These are phyloP conservation scores for Candida saitoana DNA, from an alignment of 805 yeast species.

Conservation along the genomic window DNA sequence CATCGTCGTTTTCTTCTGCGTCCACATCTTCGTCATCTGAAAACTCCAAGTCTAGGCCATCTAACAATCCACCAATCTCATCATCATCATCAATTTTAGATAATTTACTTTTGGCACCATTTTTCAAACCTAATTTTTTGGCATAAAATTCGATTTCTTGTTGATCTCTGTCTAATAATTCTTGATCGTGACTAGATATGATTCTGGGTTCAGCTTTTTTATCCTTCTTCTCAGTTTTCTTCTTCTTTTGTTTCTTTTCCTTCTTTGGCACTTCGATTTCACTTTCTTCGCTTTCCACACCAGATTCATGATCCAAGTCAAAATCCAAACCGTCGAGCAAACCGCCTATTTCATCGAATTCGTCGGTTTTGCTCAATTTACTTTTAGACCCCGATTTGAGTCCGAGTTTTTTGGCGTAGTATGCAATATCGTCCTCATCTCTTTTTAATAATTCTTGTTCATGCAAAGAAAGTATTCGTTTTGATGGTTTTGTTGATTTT, in stretches of 20 bases:
- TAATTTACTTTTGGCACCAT: constrained; percentile 45
- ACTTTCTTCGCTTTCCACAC: constrained; percentile 11
- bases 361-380: constrained; percentile 46
- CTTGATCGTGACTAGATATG: constrained; percentile 42
- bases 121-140: constrained; percentile 66
- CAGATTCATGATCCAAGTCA: constrained; percentile 27
- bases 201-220: constrained; percentile 7
- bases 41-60: constrained; percentile 61
- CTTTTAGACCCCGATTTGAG: constrained; percentile 48
- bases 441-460: constrained; percentile 47
- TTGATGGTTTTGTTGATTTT: constrained; percentile 11
- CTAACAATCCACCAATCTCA: constrained; percentile 75
- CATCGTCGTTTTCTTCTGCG: constrained; percentile 15
- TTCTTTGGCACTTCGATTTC: constrained; percentile 6
- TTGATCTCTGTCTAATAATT: constrained; percentile 56
- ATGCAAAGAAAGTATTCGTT: constrained; percentile 32
- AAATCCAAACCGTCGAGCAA: constrained; percentile 66
- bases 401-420: constrained; percentile 78
- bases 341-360: constrained; percentile 75
- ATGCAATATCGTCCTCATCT: constrained; percentile 75
- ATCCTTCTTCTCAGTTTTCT: constrained; percentile 9
- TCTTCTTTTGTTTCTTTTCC: constrained; percentile 6
- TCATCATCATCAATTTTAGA: constrained; percentile 62
- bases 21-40: constrained; percentile 15
- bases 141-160: constrained; percentile 81